Percentiles rank a stretch among this genome's conserved stretches.
phyloP scores from a whole-genome alignment of 2,329 filamentous ascomycete genomes.

The Colletotrichum musae region DNA sequence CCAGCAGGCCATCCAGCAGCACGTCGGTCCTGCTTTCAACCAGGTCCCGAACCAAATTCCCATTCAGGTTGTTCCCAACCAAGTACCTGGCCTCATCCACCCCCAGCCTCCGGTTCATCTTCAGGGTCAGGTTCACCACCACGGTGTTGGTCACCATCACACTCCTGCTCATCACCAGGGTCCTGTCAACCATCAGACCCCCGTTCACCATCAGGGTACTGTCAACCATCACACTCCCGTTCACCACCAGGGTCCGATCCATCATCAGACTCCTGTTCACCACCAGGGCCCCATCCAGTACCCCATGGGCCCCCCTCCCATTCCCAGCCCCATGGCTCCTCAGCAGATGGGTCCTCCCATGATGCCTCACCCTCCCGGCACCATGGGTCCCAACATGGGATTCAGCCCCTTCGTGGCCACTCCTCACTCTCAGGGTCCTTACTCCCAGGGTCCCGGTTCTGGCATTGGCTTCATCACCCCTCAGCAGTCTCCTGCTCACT shows the following conservation, averaged over 20 bases:
- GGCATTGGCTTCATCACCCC: constrained; percentile 29
- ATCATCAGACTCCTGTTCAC: too few species aligned
- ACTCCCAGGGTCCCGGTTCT: constrained; percentile 32
- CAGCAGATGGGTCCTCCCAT: constrained; percentile 31
- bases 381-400: constrained; percentile 17
- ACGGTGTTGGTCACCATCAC: too few species aligned
- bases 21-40: background rate
- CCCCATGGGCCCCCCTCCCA: constrained; percentile 28
- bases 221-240: too few species aligned
- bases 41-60: background rate
- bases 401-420: constrained; percentile 21
- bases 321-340: constrained; percentile 12
- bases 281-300: constrained; percentile 26
- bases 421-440: constrained; percentile 29
- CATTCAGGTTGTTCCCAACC: too few species aligned
- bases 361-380: constrained; percentile 2
- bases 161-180: too few species aligned
- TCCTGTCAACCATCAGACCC: too few species aligned
- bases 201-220: too few species aligned
- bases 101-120: too few species aligned
- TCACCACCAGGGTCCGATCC: too few species aligned
- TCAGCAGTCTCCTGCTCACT: constrained; percentile 33
- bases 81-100: too few species aligned
- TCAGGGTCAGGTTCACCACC: too few species aligned
- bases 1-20: constrained; percentile 16